These are phyloP conservation scores for Ogataea corticis DNA, from an alignment of 805 yeast species.

Conservation along the genomic window DNA sequence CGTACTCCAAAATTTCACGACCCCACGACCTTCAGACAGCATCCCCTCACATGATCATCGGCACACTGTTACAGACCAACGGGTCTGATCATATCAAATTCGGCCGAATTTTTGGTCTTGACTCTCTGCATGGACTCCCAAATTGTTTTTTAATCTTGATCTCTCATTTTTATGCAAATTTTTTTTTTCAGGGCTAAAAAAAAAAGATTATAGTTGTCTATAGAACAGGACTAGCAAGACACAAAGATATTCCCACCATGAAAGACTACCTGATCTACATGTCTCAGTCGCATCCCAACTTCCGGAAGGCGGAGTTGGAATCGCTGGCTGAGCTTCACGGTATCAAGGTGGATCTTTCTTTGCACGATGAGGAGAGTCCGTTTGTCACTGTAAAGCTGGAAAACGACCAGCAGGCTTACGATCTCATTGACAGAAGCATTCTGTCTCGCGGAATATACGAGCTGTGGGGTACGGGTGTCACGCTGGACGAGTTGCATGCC, in stretches of 20 bases:
- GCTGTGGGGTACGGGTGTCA: slow-evolving; percentile 72
- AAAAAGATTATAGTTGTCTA: no score
- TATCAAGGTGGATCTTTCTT: slow-evolving; percentile 58
- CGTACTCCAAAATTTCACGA: no score
- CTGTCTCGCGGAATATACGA: slow-evolving; percentile 78
- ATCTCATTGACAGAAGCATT: slow-evolving; percentile 66
- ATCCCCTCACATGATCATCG: no score
- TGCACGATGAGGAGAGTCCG: slow-evolving; percentile 62
- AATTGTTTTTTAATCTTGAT: no score
- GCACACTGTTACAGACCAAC: no score
- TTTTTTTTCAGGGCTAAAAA: no score
- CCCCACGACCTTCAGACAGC: no score
- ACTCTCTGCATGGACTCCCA: no score
- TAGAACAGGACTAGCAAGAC: no score
- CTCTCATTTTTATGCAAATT: no score
- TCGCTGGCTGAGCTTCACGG: slow-evolving; percentile 71
- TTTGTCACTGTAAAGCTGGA: slow-evolving; percentile 68
- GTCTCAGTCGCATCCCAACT: slow-evolving; percentile 81
- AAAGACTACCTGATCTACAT: slow-evolving; percentile 73
- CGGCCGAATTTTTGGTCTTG: no score
- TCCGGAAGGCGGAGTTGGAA: slow-evolving; percentile 80
- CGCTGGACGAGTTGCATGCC: slow-evolving; percentile 58
- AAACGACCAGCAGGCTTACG: slow-evolving; percentile 64
- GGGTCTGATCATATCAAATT: no score
- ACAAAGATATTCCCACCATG: slow-evolving; percentile 28